Evolutionary conservation across 75 land plant species (phyloP).

Genomic region (Chamaecyparis obtusa): DNA sequence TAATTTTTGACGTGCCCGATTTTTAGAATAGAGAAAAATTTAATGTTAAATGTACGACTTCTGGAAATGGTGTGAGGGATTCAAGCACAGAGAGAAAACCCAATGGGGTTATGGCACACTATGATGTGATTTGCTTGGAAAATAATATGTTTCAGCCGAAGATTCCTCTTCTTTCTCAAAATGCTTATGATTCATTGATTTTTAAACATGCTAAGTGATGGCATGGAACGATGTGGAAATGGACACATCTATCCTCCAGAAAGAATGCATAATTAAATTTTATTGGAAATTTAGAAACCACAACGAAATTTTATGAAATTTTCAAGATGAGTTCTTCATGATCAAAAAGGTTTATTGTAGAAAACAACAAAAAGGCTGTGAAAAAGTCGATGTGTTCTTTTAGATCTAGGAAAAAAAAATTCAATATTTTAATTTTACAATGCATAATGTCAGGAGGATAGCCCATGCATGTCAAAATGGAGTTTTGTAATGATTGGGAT

Average conservation of each 20-base stretch:
- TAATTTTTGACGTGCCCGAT: slow-evolving; percentile 72
- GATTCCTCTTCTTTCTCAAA: not conserved
- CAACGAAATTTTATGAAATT: too few relatives aligned
- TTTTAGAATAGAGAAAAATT: slow-evolving; percentile 3
- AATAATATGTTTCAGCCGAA: too few relatives aligned
- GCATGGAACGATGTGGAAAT: not conserved
- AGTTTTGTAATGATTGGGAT: not conserved
- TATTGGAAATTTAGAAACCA: too few relatives aligned
- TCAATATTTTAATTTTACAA: too few relatives aligned
- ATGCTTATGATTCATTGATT: not conserved
- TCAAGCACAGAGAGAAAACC: not conserved
- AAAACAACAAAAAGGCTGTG: too few relatives aligned
- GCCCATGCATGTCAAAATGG: too few relatives aligned
- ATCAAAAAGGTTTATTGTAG: too few relatives aligned
- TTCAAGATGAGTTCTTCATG: too few relatives aligned
- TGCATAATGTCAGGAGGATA: too few relatives aligned
- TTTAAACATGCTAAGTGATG: not conserved
- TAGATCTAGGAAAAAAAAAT: too few relatives aligned
- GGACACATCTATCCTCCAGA: not conserved
- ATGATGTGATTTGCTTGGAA: not conserved
- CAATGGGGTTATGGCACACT: not conserved
- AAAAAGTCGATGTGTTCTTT: too few relatives aligned
- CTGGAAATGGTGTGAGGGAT: slow-evolving; percentile 16
- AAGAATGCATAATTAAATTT: too few relatives aligned
- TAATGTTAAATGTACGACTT: slow-evolving; percentile 13